Evolutionary conservation across 2,329 filamentous ascomycete species (phyloP).

Genomic region (Pseudocercospora crystallina): DNA sequence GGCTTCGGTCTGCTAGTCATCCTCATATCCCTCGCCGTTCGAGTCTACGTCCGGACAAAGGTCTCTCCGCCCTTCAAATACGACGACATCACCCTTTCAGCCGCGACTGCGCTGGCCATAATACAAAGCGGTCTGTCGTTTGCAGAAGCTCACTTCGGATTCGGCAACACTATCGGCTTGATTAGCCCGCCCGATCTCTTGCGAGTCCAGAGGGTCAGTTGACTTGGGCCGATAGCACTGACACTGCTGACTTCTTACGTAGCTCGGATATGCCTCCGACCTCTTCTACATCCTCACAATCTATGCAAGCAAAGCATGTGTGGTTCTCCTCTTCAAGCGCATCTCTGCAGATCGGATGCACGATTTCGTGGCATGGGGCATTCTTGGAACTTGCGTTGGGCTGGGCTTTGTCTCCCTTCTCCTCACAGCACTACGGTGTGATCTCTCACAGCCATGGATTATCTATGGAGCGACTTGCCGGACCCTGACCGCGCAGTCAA

Average conservation of each 20-base stretch:
- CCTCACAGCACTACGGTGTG: constrained; percentile 43
- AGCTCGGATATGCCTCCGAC: constrained; percentile 43
- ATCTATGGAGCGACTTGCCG: constrained; percentile 22
- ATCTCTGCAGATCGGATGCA: constrained; percentile 47
- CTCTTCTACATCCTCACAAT: constrained; percentile 45
- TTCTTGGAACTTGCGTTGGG: constrained; percentile 38
- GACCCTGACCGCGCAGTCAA: constrained; percentile 36
- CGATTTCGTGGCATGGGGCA: constrained; percentile 36
- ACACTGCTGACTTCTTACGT: background rate
- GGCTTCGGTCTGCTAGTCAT: constrained; percentile 41
- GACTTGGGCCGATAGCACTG: background rate
- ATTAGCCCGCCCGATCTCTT: constrained; percentile 23
- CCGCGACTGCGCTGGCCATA: constrained; percentile 37
- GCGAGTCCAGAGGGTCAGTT: constrained; percentile 40
- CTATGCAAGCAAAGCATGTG: constrained; percentile 46
- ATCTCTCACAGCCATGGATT: constrained; percentile 39
- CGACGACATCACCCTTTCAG: constrained; percentile 39
- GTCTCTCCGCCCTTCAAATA: constrained; percentile 30
- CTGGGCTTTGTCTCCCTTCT: constrained; percentile 44
- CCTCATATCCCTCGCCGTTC: constrained; percentile 41
- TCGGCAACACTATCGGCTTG: constrained; percentile 38
- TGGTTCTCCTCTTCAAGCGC: constrained; percentile 46
- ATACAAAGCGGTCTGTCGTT: constrained; percentile 42
- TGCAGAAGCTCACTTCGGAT: constrained; percentile 39
- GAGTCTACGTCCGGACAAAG: constrained; percentile 41